Evolutionary conservation across 2,329 filamentous ascomycete genomes (phyloP).

Genomic region (Metarhizium brunneum): DNA sequence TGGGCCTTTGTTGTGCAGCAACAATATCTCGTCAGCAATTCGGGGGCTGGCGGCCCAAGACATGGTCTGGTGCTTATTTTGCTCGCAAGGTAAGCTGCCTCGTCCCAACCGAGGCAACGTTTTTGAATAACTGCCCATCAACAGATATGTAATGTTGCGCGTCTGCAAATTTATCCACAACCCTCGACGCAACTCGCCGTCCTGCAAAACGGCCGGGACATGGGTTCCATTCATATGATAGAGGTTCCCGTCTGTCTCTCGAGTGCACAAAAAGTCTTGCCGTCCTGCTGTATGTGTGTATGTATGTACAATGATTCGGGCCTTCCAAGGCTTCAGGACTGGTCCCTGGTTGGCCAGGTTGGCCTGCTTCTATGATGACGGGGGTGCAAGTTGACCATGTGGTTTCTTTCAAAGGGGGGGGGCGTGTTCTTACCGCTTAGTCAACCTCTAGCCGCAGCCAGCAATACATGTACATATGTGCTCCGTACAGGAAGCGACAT

Average conservation of each 20-base stretch:
- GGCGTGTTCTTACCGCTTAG: not conserved
- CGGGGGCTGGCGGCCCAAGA: not conserved
- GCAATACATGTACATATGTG: not conserved
- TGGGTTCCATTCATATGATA: not conserved
- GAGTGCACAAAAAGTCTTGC: too few species aligned
- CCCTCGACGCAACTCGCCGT: not conserved
- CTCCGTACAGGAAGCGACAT: not conserved
- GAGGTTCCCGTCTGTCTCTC: not conserved
- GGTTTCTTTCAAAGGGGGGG: not conserved
- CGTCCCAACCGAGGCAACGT: not conserved
- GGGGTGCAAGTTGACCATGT: not conserved
- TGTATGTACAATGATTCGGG: not conserved
- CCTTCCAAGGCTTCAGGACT: not conserved
- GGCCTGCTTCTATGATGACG: not conserved
- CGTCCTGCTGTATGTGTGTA: not conserved
- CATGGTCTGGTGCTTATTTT: not conserved
- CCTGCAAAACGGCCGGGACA: not conserved
- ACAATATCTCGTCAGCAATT: not conserved
- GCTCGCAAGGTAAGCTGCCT: not conserved
- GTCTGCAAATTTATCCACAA: not conserved
- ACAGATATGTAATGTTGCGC: not conserved
- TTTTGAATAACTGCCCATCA: not conserved
- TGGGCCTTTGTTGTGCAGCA: not conserved
- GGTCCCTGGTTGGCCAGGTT: not conserved
- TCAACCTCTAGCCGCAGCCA: not conserved